Evolutionary conservation across 805 yeast genomes (phyloP).

Genomic region (Alloascoidea africana): DNA sequence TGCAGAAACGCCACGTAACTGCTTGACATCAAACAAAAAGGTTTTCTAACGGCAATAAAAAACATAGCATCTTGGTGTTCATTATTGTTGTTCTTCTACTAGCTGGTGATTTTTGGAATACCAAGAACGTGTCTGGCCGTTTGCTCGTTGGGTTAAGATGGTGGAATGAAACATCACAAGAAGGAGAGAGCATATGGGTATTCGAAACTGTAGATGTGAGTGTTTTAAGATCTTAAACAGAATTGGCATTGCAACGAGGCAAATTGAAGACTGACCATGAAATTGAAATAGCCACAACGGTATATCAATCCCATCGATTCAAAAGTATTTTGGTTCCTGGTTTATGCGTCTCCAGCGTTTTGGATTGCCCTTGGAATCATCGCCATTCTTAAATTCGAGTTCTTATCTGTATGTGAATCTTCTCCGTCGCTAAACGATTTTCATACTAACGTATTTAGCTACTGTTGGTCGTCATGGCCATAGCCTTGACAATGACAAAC

Average conservation of each 20-base stretch:
- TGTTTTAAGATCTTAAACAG: background rate
- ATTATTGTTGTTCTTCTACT: slow-evolving; percentile 60
- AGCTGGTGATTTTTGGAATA: slow-evolving; percentile 89
- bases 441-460: slow-evolving; percentile 20
- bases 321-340: slow-evolving; percentile 69
- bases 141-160: slow-evolving; percentile 83
- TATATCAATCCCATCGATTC: slow-evolving; percentile 85
- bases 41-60: background rate
- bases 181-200: slow-evolving; percentile 69
- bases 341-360: slow-evolving; percentile 58
- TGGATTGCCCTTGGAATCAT: slow-evolving; percentile 68
- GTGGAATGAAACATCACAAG: slow-evolving; percentile 80
- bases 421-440: background rate
- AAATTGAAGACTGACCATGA: background rate
- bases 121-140: slow-evolving; percentile 83
- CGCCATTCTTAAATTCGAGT: slow-evolving; percentile 65
- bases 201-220: slow-evolving; percentile 64
- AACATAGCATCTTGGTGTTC: slow-evolving; percentile 55
- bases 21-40: slow-evolving; percentile 3
- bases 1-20: slow-evolving; percentile 5
- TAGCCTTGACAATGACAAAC: slow-evolving; percentile 63
- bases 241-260: slow-evolving; percentile 15
- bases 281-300: slow-evolving; percentile 20
- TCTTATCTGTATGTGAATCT: slow-evolving; percentile 32
- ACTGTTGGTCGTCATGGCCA: slow-evolving; percentile 42